Evolutionary conservation across 2,329 filamentous ascomycete species (phyloP).

Genomic region (Calonectria naviculata): DNA sequence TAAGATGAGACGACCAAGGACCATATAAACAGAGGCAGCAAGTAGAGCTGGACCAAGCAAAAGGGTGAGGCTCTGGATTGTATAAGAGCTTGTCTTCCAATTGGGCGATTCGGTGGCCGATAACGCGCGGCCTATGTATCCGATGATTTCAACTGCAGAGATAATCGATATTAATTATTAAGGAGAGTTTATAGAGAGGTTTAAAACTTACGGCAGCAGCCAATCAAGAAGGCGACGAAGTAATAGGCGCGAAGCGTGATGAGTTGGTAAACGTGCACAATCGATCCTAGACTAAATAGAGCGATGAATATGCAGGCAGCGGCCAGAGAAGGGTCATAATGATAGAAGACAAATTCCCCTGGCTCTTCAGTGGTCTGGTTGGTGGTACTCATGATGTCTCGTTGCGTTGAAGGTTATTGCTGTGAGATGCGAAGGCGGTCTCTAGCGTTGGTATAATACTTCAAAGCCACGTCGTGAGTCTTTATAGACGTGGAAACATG

Average conservation of each 20-base stretch:
- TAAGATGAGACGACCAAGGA: constrained; percentile 4
- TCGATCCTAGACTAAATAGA: constrained; percentile 49
- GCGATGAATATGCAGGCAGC: constrained; percentile 53
- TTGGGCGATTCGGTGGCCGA: constrained; percentile 50
- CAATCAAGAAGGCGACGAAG: constrained; percentile 59
- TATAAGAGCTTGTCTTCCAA: constrained; percentile 43
- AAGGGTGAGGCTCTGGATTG: constrained; percentile 48
- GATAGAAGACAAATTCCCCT: constrained; percentile 45
- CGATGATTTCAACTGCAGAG: constrained; percentile 27
- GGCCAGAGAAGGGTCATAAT: constrained; percentile 55
- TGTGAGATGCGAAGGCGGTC: neutral
- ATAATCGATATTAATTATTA: too few relatives aligned
- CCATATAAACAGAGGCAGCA: constrained; percentile 54
- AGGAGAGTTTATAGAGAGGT: neutral
- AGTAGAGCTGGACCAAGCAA: constrained; percentile 51
- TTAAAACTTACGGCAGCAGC: constrained; percentile 53
- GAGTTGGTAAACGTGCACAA: constrained; percentile 49
- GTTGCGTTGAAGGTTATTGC: neutral
- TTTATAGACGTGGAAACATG: too few relatives aligned
- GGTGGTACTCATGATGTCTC: neutral
- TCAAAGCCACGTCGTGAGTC: too few relatives aligned
- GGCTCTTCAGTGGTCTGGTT: neutral
- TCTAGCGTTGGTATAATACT: too few relatives aligned
- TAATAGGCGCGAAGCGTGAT: constrained; percentile 56
- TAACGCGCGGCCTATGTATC: constrained; percentile 59